A percentile compares a stretch with the other conserved stretches of the same genome.
Conservation (phyloP, 495 filamentous ascomycete species). For the Tetracladium setigerum region DNA sequence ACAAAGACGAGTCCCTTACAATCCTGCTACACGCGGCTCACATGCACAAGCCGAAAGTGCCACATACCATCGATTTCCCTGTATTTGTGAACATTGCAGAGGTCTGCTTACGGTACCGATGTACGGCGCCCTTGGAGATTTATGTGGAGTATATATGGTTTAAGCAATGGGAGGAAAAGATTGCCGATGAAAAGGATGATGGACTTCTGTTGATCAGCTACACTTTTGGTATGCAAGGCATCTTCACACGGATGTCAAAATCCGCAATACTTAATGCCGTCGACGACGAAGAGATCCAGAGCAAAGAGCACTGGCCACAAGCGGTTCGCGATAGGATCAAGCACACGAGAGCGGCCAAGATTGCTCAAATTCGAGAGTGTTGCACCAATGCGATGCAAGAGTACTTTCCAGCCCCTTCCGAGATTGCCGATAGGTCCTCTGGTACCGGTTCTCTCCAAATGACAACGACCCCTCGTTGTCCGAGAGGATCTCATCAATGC, state of each 20-base stretch:
- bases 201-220: conserved; percentile 33
- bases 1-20: conserved; percentile 24
- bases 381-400: conserved; percentile 23
- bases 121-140: conserved; percentile 30
- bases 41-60: conserved; percentile 32
- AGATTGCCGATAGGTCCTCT: conserved; percentile 2
- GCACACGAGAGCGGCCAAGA: conserved; percentile 27
- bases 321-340: conserved; percentile 26
- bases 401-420: conserved; percentile 21
- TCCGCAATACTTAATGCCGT: conserved; percentile 27
- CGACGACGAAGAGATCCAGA: conserved; percentile 20
- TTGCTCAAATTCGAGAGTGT: conserved; percentile 26
- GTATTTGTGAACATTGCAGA: conserved; percentile 34
- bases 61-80: conserved; percentile 26
- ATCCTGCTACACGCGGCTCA: conserved; percentile 35
- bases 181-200: conserved; percentile 22
- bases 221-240: conserved; percentile 28
- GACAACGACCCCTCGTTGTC: conserved; percentile 25
- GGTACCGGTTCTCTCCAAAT: conserved; percentile 10
- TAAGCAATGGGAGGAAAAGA: conserved; percentile 27
- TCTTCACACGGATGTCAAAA: conserved; percentile 32
- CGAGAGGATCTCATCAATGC: conserved; percentile 27
- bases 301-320: conserved; percentile 22
- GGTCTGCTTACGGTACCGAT: conserved; percentile 29
- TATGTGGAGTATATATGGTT: conserved; percentile 34